A percentile compares a stretch with the other conserved stretches of the same genome.
Evolutionary conservation across 2,329 filamentous ascomycete species (phyloP).

Genomic region (Penicillium sp.): DNA sequence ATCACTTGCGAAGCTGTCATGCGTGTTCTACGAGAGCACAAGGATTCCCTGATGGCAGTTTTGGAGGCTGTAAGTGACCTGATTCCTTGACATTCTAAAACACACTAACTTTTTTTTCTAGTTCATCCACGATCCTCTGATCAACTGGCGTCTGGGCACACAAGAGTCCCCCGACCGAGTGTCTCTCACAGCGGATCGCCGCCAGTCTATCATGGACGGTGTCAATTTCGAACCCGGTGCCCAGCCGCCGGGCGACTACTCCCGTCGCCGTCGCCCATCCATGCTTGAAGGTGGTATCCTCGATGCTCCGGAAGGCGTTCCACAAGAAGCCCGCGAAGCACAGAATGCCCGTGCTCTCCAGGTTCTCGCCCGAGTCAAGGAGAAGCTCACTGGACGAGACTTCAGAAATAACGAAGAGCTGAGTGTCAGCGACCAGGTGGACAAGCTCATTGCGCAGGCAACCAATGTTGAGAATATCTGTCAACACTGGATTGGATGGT

Average conservation of each 20-base stretch:
- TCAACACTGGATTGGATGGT: slow-evolving; percentile 99
- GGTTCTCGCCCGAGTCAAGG: slow-evolving; percentile 84
- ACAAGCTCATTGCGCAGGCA: slow-evolving; percentile 89
- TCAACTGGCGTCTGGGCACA: slow-evolving; percentile 84
- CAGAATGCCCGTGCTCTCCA: slow-evolving; percentile 93
- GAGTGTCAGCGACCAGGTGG: slow-evolving; percentile 81
- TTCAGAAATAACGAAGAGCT: slow-evolving; percentile 86
- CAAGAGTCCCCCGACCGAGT: slow-evolving; percentile 60
- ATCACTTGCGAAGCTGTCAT: slow-evolving; percentile 99
- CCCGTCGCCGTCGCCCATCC: slow-evolving; percentile 63
- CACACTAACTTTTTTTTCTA: slow-evolving; percentile 39
- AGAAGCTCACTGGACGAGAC: slow-evolving; percentile 91
- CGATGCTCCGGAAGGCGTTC: slow-evolving; percentile 41
- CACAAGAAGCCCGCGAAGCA: slow-evolving; percentile 61
- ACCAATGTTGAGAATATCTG: slow-evolving; percentile 97
- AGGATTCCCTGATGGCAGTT: slow-evolving; percentile 97
- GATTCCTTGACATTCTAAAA: neutral
- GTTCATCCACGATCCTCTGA: slow-evolving; percentile 99
- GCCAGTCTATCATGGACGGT: slow-evolving; percentile 56
- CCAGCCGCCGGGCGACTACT: slow-evolving; percentile 64
- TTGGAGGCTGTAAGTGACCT: slow-evolving; percentile 76
- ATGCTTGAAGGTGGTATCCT: slow-evolving; percentile 60
- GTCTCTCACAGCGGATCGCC: slow-evolving; percentile 60
- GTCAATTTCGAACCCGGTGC: slow-evolving; percentile 51
- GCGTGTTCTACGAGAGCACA: slow-evolving; percentile 93